Conservation (phyloP, 2,329 filamentous ascomycete genomes). For the Neopestalotiopsis sp. region DNA sequence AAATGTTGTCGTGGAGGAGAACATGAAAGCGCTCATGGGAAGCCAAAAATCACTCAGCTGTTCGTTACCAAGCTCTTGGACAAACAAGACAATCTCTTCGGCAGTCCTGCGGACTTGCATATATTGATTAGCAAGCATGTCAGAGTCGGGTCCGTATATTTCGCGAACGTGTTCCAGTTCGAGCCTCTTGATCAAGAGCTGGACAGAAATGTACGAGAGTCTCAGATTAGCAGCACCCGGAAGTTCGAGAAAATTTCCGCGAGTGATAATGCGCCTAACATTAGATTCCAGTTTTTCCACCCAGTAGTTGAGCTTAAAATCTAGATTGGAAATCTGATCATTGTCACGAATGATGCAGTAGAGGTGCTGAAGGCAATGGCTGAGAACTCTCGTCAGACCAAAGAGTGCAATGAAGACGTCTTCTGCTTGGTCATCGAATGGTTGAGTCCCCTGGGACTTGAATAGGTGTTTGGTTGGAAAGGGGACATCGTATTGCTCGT, state of each 20-base stretch:
- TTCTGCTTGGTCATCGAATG: conserved; percentile 31
- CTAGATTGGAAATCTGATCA: conserved; percentile 16
- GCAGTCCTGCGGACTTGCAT: conserved; percentile 48
- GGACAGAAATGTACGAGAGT: conserved; percentile 53
- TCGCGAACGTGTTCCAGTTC: conserved; percentile 44
- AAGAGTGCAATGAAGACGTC: conserved; percentile 50
- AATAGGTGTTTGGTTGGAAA: conserved; percentile 43
- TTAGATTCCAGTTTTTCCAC: conserved; percentile 41
- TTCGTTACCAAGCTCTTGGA: conserved; percentile 47
- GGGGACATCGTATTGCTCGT: conserved; percentile 53
- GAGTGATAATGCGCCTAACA: conserved; percentile 45
- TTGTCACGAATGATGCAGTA: conserved; percentile 39
- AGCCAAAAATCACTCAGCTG: conserved; percentile 57
- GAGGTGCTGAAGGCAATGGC: conserved; percentile 39
- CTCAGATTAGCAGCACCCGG: conserved; percentile 57
- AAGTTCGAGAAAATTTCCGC: conserved; percentile 44
- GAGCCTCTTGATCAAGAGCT: conserved; percentile 52
- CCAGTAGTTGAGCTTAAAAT: conserved; percentile 39
- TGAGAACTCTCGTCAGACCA: conserved; percentile 48
- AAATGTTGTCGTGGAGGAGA: conserved; percentile 55
- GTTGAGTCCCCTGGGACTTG: conserved; percentile 23
- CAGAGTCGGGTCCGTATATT: conserved; percentile 30
- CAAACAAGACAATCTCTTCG: conserved; percentile 53
- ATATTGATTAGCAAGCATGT: conserved; percentile 36
- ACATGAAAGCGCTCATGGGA: conserved; percentile 49